phyloP scores from a whole-genome alignment of 2,329 filamentous ascomycete species.

The Ascochyta koolunga region DNA sequence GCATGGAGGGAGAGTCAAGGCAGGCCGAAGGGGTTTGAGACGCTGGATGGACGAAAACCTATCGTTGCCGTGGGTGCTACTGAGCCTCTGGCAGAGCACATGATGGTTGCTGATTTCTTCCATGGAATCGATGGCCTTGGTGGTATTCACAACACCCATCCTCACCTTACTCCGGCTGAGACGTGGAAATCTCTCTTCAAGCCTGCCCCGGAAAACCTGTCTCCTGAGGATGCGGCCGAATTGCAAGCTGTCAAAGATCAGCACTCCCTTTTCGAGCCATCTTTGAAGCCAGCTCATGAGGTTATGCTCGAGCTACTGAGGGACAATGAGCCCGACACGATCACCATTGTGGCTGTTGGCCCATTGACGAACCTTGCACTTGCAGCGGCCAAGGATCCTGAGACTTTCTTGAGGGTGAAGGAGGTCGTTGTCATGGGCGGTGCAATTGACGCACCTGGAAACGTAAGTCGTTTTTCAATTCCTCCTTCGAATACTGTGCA shows the following conservation, averaged over 20 bases:
- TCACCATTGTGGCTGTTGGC: conserved; percentile 89
- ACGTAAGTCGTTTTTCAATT: conserved; percentile 54
- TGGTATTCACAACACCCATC: conserved; percentile 56
- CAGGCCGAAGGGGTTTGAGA: conserved; percentile 71
- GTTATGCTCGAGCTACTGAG: conserved; percentile 87
- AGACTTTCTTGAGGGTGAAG: conserved; percentile 85
- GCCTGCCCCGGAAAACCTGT: conserved; percentile 39
- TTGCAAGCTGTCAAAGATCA: conserved; percentile 46
- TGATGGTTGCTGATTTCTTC: conserved; percentile 74
- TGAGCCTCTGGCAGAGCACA: conserved; percentile 82
- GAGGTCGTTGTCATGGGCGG: conserved; percentile 97
- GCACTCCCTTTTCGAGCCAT: conserved; percentile 72
- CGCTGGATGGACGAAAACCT: conserved; percentile 75
- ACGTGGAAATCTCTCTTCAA: conserved; percentile 56
- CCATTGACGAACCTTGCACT: conserved; percentile 93
- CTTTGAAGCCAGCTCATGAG: conserved; percentile 73
- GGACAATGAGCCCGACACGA: conserved; percentile 80
- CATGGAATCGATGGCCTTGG: conserved; percentile 61
- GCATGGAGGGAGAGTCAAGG: conserved; percentile 78
- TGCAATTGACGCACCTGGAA: conserved; percentile 77
- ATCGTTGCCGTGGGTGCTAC: conserved; percentile 86
- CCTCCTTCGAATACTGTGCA: neutral
- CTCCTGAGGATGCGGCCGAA: conserved; percentile 41
- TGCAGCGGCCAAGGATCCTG: conserved; percentile 85
- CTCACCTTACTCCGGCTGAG: conserved; percentile 54